Evolutionary conservation across 495 filamentous ascomycete species (phyloP), one percentile per base, ranked within the genome.

Genomic region (Trichoderma gamsii): DNA sequence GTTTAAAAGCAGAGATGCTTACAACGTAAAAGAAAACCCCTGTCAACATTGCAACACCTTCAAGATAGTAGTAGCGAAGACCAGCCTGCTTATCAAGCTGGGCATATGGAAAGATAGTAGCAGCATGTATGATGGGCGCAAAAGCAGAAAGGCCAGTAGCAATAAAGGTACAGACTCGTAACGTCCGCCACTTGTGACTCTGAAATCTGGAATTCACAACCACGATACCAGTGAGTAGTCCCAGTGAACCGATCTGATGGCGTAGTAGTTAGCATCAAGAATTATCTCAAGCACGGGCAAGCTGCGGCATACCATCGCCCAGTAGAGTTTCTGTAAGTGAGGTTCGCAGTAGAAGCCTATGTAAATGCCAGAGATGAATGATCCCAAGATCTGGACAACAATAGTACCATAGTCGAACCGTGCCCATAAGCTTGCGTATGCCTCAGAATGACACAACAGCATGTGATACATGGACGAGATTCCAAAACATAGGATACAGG

Each of bases 111-210:
- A 72, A 72, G 18, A 72, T 66, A 32, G 38, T n/a, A 18, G 65
- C 69, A 1, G 67, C 72, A 61, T 72, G 69, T 41, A 68, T 66
- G 25, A 72, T 72, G 18, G 72, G 72, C 4, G 65, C 73, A 72
- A 63, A 92, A 56, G 23, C 92, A 84, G 13, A 92, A 88, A 70
- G 91, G 77, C 92, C 92, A 83, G 93, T 91, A 41, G 82, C 82
- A 43, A 93, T 85, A 76, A 94, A 96, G 87, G 93, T 91, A 67
- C 78, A 78, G 13, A 90, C 90, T 59, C 92, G 84, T 72, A 92
- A 86, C 11, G 88, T 88, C 16, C 92, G 82, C 83, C 86, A 91
- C 38, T 79, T 76, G 15, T 89, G 87, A 0, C 89, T 89, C 44
- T 90, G 84, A 73, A 95, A 90, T 56, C 78, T 78, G 5, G 90